A percentile compares a stretch with the other conserved stretches of the same genome.
Conservation (phyloP, 78 protist species). For the Bigelowiella natans region DNA sequence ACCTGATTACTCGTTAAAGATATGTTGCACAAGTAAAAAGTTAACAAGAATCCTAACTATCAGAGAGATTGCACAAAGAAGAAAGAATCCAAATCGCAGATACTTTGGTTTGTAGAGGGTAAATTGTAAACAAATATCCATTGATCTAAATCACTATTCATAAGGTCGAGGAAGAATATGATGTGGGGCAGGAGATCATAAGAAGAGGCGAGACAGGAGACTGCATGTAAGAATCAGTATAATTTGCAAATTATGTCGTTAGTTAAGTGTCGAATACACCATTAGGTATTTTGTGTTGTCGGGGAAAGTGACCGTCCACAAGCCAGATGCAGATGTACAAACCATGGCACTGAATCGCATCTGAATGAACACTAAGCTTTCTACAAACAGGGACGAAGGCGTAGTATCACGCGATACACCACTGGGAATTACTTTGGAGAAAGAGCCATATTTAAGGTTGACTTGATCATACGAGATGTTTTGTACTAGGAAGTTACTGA, state of each 20-base stretch:
- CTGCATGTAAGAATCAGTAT: not conserved
- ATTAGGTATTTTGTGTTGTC: not conserved
- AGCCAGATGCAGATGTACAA: not conserved
- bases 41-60: too few species aligned
- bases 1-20: too few species aligned
- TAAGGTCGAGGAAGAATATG: not conserved
- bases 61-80: not conserved
- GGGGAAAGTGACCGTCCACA: not conserved
- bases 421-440: too few species aligned
- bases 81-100: not conserved
- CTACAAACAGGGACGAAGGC: too few species aligned
- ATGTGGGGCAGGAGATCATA: not conserved
- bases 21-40: too few species aligned
- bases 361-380: too few species aligned
- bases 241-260: not conserved
- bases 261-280: not conserved
- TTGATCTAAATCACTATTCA: not conserved
- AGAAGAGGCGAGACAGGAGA: not conserved
- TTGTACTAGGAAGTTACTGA: too few species aligned
- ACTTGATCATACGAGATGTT: too few species aligned
- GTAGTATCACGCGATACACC: too few species aligned
- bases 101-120: not conserved
- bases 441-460: too few species aligned
- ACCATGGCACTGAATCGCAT: too few species aligned
- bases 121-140: not conserved